Conservation (phyloP, 768 basidiomycete genomes). For the Russula sp. region DNA sequence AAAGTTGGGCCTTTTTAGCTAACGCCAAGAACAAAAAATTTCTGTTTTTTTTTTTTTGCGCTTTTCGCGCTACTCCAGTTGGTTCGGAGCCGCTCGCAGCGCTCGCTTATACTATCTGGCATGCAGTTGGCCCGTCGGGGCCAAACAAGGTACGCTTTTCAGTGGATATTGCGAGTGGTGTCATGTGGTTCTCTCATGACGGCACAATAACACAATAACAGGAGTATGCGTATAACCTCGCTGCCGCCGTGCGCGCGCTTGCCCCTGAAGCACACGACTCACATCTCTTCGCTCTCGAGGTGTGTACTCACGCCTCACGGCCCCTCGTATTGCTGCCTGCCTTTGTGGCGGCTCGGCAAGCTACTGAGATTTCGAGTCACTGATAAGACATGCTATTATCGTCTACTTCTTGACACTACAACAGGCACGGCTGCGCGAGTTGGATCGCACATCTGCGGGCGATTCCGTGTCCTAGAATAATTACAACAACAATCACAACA, state of each 20-base stretch:
- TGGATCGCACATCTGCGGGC: background rate
- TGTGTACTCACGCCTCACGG: conserved; percentile 27
- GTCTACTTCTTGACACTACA: background rate
- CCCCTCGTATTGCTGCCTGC: too few relatives aligned
- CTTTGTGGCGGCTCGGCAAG: background rate
- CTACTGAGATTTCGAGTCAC: background rate
- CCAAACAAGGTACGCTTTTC: conserved; percentile 61
- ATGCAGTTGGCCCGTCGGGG: conserved; percentile 79
- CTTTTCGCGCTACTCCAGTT: conserved; percentile 38
- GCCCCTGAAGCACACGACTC: conserved; percentile 69
- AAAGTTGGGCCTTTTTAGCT: conserved; percentile 31
- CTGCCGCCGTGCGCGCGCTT: conserved; percentile 62
- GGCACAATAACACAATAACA: conserved; percentile 30
- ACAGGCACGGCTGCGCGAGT: conserved; percentile 14
- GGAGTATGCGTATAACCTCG: conserved; percentile 85
- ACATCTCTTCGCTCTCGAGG: conserved; percentile 73
- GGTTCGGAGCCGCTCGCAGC: conserved; percentile 71
- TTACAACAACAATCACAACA: background rate
- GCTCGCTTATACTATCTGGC: conserved; percentile 65
- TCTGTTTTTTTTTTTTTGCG: too few relatives aligned
- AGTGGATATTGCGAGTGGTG: too few relatives aligned
- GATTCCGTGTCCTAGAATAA: background rate
- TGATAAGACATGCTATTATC: background rate
- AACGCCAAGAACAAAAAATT: background rate
- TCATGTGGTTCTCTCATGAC: background rate